Evolutionary conservation across 768 basidiomycete species (phyloP).

Genomic region (Podaxis rugospora): DNA sequence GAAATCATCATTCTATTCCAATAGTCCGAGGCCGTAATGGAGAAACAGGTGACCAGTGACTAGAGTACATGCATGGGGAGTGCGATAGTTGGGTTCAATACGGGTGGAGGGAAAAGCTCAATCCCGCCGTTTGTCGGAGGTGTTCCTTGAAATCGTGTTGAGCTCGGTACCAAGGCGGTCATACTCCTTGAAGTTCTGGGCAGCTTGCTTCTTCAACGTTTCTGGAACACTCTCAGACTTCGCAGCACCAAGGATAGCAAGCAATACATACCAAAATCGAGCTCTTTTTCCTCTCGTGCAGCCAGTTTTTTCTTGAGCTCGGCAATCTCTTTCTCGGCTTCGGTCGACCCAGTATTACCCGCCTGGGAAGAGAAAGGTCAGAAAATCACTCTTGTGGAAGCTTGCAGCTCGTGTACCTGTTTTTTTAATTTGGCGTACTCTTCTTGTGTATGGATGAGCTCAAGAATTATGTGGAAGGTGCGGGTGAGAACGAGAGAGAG

Average conservation of each 20-base stretch:
- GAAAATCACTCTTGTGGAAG: not conserved
- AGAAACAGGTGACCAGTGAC: not conserved
- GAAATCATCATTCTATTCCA: not conserved
- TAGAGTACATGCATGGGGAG: not conserved
- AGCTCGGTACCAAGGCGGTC: constrained; percentile 77
- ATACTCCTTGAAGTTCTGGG: constrained; percentile 74
- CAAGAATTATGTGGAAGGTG: constrained; percentile 88
- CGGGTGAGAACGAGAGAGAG: constrained; percentile 92
- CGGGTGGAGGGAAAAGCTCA: constrained; percentile 20
- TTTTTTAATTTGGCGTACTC: constrained; percentile 82
- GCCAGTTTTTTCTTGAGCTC: constrained; percentile 68
- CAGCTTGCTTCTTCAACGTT: constrained; percentile 78
- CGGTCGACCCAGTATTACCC: constrained; percentile 23
- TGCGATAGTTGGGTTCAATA: not conserved
- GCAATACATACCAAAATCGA: constrained; percentile 56
- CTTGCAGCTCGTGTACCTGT: constrained; percentile 25
- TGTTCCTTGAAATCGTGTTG: constrained; percentile 61
- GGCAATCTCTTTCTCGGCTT: constrained; percentile 52
- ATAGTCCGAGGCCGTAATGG: not conserved
- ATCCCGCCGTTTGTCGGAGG: constrained; percentile 61
- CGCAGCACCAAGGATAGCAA: not conserved
- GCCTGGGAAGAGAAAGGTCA: constrained; percentile 10
- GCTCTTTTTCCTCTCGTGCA: constrained; percentile 48
- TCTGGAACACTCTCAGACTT: constrained; percentile 33
- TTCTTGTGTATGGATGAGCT: constrained; percentile 88